Evolutionary conservation across 2,329 filamentous ascomycete species (phyloP), one percentile per base, ranked within the genome.

Genomic region (Sclerotinia borealis): DNA sequence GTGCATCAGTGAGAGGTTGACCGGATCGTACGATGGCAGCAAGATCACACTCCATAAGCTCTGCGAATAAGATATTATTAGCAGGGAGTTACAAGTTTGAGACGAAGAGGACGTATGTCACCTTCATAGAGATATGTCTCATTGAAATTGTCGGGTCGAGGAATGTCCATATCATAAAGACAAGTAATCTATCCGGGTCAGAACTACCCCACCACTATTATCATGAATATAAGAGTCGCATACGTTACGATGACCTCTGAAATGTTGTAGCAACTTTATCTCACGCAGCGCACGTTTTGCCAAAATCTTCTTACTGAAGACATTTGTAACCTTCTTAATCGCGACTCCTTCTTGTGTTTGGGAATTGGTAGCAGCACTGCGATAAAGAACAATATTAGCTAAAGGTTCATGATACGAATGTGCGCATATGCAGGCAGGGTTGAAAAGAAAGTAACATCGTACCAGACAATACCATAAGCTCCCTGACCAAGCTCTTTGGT

Each of bases 241-340:
- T 80, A 92, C 89, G 77, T 93, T 93, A 73, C 91, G 88, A 74
- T 93, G 90, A 60, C 91, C 91, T 73, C 95, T 86, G 81, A 99
- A 99, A 79, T 99, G 95, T 81, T 98, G 93, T 68, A 99, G 83
- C 71, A 99, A 85, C 85, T 98, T 99, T 80, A 99, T 98, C 81
- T 99, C 95, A 77, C 95, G 88, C 82, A 99, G 79, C 56, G 95
- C 95, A 75, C 95, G 91, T 87, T 99, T 99, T 73, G 95, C 95
- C 70, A 99, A 84, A 72, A 99, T 99, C 86, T 98, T 98, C 82
- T 99, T 99, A 85, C 92, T 97, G 79, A 99, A 99, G 73, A 99
- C 93, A 90, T 99, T 99, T 81, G 95, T 99, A 76, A 99, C 92
- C 80, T 99, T 99, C 80, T 99, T 99, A 83, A 99, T 95, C 73